These are phyloP conservation scores for Auricularia heimuer DNA, from an alignment of 768 basidiomycete genomes.

Conservation along the genomic window DNA sequence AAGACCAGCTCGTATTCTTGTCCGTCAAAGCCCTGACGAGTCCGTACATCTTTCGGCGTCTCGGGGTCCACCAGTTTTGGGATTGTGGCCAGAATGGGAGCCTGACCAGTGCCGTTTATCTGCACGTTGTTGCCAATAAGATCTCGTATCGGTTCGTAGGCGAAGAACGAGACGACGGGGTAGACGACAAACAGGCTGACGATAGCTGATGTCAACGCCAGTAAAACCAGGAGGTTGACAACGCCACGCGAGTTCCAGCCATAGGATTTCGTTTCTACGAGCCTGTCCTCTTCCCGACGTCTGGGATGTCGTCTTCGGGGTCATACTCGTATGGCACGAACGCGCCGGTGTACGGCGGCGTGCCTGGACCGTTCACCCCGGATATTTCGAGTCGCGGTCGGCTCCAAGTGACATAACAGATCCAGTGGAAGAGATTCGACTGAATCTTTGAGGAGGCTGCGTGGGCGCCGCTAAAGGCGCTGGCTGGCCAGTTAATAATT, in stretches of 20 bases:
- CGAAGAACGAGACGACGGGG: slow-evolving; percentile 56
- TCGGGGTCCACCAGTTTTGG: slow-evolving; percentile 57
- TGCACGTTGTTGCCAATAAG: slow-evolving; percentile 51
- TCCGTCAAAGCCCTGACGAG: slow-evolving; percentile 65
- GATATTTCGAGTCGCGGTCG: too few relatives aligned
- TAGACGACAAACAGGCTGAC: slow-evolving; percentile 74
- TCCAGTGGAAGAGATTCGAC: too few relatives aligned
- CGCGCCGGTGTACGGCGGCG: too few relatives aligned
- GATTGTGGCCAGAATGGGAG: slow-evolving; percentile 44
- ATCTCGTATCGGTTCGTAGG: slow-evolving; percentile 25
- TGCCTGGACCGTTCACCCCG: too few relatives aligned
- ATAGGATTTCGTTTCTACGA: slow-evolving; percentile 32
- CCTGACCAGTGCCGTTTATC: slow-evolving; percentile 63
- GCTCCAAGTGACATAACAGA: too few relatives aligned
- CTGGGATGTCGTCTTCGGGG: slow-evolving; percentile 32
- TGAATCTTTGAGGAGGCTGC: too few relatives aligned
- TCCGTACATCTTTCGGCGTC: slow-evolving; percentile 51
- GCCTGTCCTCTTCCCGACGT: slow-evolving; percentile 67
- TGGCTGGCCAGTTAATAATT: too few relatives aligned
- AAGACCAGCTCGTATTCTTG: slow-evolving; percentile 61
- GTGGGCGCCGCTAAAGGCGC: too few relatives aligned
- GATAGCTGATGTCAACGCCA: slow-evolving; percentile 26
- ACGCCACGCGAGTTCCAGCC: slow-evolving; percentile 38
- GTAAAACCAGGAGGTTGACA: slow-evolving; percentile 59
- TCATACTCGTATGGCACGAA: too few relatives aligned